Base-by-base conservation (phyloP, 2,329 filamentous ascomycete genomes). In the Mycosphaerelloides madeirae region DNA sequence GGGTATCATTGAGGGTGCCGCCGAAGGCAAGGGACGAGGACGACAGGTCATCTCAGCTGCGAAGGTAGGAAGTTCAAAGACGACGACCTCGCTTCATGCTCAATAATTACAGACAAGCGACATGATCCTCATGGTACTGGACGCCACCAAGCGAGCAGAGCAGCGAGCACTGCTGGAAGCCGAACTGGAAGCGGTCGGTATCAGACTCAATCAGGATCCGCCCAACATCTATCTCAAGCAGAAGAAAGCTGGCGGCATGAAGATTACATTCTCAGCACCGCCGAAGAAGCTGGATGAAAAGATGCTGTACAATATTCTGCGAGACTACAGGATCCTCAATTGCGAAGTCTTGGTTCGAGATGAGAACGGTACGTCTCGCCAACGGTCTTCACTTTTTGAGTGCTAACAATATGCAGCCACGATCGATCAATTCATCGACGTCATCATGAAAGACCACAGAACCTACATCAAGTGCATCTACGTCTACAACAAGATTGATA, bases 401-500 rank as follows among this genome's bases (percentile, higher is more conserved):
- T 19, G 38, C 54, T 59, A 15, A 52, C 29, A 34, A 28, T 3
- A 3, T 22, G 14, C 47, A 80, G 88, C 85, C 31, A 97, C 93
- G 1, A 89, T 98, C 29, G 93, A 98, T 71, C 91, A 98, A 69
- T 86, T 98, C 67, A 98, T 98, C 71, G 93, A 98, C 67, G 89
- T 96, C 50, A 96, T 98, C 69, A 97, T 97, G 91, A 95, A 93
- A 69, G 88, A 96, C 64, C 93, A 98, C 74, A 78, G 93, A 63
- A 98, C 95, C 68, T 98, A 98, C 75, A 96, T 98, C 74, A 79
- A 80, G 64, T 85, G 81, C 63, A 77, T 98, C 25, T 98, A 98
- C 70, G 91, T 97, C 25, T 98, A 98, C 81, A 98, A 98, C 84
- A 98, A 98, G 73, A 95, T 98, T 71, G 93, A 98, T 72, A 84